Evolutionary conservation across 306 rosid species (phyloP).

Genomic region (Casuarina cunninghamiana): DNA sequence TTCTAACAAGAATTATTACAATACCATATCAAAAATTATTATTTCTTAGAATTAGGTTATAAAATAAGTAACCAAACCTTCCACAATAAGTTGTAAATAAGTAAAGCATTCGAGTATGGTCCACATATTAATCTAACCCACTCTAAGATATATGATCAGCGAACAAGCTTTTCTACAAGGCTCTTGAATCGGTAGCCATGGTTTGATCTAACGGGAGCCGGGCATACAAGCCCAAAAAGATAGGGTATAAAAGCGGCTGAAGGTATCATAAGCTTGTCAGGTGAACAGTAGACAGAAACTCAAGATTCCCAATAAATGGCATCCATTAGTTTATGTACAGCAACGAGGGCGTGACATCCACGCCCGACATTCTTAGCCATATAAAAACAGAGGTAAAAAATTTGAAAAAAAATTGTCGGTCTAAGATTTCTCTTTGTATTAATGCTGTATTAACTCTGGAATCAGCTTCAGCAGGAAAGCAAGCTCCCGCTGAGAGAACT

Average conservation of each 20-base stretch:
- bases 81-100: no score
- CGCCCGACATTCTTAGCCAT: background rate
- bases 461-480: constrained; percentile 81
- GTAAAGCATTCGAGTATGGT: no score
- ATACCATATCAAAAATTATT: no score
- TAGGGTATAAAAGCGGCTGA: background rate
- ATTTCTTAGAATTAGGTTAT: no score
- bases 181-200: no score
- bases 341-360: constrained; percentile 6
- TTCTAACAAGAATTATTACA: no score
- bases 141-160: no score
- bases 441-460: constrained; percentile 63
- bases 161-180: no score
- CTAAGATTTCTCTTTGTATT: background rate
- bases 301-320: background rate
- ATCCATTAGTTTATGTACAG: constrained; percentile 14
- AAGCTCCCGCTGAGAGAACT: constrained; percentile 73
- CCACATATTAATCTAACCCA: no score
- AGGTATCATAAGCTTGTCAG: background rate
- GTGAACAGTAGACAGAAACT: background rate
- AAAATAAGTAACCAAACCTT: no score
- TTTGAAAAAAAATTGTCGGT: background rate
- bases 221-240: no score
- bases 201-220: no score
- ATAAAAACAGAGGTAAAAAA: background rate